Conservation (phyloP, 371 early-diverging fungal genomes). For the Mortierella sp. region DNA sequence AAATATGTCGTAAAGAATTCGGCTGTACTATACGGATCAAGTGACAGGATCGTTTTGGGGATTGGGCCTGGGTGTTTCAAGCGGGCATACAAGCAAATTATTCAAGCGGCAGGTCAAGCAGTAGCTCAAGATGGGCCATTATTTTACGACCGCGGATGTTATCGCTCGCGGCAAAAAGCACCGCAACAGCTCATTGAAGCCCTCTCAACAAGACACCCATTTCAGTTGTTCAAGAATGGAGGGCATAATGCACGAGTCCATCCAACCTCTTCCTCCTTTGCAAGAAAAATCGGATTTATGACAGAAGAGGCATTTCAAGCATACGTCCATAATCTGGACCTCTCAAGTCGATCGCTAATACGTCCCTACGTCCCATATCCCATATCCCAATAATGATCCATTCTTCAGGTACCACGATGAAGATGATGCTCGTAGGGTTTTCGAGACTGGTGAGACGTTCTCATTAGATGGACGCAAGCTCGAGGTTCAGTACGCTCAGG, state of each 20-base stretch:
- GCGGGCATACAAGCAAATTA: constrained; percentile 7
- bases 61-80: constrained; percentile 15
- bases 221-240: constrained; percentile 2
- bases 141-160: neutral
- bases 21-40: constrained; percentile 4
- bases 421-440: constrained; percentile 41
- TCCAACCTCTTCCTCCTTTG: constrained; percentile 5
- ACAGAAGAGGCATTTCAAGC: constrained; percentile 5
- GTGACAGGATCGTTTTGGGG: constrained; percentile 10
- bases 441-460: constrained; percentile 36
- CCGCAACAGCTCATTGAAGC: neutral
- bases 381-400: neutral
- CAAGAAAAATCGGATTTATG: constrained; percentile 6
- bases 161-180: neutral
- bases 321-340: constrained; percentile 8
- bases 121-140: neutral
- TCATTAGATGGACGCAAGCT: constrained; percentile 39
- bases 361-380: constrained; percentile 6
- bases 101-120: constrained; percentile 9
- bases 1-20: neutral
- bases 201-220: neutral
- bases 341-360: constrained; percentile 19
- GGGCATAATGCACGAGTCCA: constrained; percentile 1
- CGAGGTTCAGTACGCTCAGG: constrained; percentile 41
- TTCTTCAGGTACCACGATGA: constrained; percentile 40